Base-by-base conservation (phyloP, 257 asterid species). In the Solanum corneliomulleri region DNA sequence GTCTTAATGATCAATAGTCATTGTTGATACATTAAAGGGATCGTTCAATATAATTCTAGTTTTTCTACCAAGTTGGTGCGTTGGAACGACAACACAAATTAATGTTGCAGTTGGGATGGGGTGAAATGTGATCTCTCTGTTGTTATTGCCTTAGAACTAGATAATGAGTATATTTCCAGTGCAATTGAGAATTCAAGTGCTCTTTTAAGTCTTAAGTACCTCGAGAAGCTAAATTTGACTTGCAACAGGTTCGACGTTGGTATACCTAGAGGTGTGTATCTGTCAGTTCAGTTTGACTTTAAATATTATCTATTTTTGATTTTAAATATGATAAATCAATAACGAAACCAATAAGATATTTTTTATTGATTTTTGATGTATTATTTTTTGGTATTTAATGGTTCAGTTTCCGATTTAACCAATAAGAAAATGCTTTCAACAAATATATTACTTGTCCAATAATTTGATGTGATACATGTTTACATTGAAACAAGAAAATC, bases 1-100 rank as follows among this genome's bases (percentile, higher is more conserved):
- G 98, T 82, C 88, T 80, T 39, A 82, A 88, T 7, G 90, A 91
- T 82, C 94, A 95, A 82, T 86, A 90, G 47, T 71, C 87, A 12
- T 45, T 90, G 87, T 25, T 95, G 91, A 87, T 92, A 71, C 91
- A 90, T 85, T 52, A 91, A 58, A 86, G 75, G 82, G 77, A 87
- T 81, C 87, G 89, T 95, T 47, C 58, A 0, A 1, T 91, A 33
- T 83, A 1, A 88, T 45, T 8, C 87, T 0, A 1, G 4, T n/a
- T 6, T 0, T 42, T 94, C 98, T 0, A 70, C 70, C 3, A 94
- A 90, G 87, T 89, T 93, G 74, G 91, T 74, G 68, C 11, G 41
- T 11, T 90, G 91, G 91, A 76, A 86, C 52, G 52, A 66, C 21
- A 47, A 72, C 8, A 37, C 31, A 74, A 5, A 42, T 3, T 69